phyloP scores from a whole-genome alignment of 2,329 filamentous ascomycete species.

The Microcera coccophila region DNA sequence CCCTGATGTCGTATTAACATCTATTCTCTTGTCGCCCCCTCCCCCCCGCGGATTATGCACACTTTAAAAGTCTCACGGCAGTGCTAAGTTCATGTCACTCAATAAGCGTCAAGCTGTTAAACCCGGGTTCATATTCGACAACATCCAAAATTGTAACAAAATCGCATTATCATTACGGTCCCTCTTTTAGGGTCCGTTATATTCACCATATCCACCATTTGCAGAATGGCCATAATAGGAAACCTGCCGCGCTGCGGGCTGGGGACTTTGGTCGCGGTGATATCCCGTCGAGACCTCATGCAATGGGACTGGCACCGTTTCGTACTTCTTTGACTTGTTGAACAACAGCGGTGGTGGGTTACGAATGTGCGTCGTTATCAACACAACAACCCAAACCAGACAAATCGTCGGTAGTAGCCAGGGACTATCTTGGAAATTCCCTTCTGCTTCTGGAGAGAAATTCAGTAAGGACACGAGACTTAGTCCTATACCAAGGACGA shows the following conservation, averaged over 20 bases:
- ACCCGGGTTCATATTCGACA: no score
- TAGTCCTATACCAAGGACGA: constrained; percentile 29
- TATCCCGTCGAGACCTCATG: constrained; percentile 7
- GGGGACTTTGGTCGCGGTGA: constrained; percentile 3
- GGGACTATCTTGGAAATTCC: constrained; percentile 22
- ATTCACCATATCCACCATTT: no score
- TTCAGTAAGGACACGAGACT: constrained; percentile 27
- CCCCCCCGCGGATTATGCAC: no score
- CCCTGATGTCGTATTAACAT: no score
- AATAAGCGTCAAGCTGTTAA: no score
- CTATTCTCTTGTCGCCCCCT: no score
- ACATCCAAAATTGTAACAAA: no score
- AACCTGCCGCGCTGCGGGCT: background rate
- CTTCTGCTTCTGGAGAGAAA: constrained; percentile 11
- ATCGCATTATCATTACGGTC: no score
- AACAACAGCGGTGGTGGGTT: constrained; percentile 23
- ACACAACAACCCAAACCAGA: constrained; percentile 32
- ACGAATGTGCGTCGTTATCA: constrained; percentile 34
- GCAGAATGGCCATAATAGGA: background rate
- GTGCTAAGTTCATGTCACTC: no score
- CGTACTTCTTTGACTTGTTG: constrained; percentile 10
- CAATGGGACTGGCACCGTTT: constrained; percentile 8
- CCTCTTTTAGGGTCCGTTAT: no score
- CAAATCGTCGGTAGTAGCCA: constrained; percentile 35
- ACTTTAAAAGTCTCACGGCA: no score